Conservation (phyloP, 2,329 filamentous ascomycete species). For the Orbilia ellipsospora region DNA sequence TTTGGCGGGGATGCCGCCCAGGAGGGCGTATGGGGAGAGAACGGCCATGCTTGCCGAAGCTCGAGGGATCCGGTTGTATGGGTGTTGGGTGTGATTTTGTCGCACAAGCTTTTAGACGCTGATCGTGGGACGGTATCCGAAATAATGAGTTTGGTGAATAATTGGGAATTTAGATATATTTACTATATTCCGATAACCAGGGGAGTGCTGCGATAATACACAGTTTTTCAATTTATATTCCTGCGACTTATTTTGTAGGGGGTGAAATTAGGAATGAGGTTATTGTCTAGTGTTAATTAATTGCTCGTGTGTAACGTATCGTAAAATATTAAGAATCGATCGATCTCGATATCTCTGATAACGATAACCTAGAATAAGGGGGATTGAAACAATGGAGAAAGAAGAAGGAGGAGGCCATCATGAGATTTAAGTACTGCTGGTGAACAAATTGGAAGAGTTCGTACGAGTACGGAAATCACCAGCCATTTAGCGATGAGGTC, state of each 20-base stretch:
- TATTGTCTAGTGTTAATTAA: no score
- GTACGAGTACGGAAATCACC: slow-evolving; percentile 13
- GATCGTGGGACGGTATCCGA: not conserved
- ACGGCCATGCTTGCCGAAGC: slow-evolving; percentile 1
- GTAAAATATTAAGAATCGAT: no score
- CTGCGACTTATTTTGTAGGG: no score
- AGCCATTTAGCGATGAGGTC: slow-evolving; percentile 22
- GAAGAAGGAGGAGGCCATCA: not conserved
- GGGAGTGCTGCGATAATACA: no score
- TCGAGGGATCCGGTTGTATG: not conserved
- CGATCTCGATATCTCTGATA: no score
- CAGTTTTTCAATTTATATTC: no score
- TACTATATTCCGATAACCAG: not conserved
- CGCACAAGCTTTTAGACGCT: not conserved
- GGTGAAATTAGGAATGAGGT: no score
- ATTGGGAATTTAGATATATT: not conserved
- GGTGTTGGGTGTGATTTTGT: slow-evolving; percentile 11
- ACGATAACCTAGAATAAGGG: no score
- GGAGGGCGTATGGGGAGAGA: slow-evolving; percentile 30
- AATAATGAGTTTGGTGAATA: not conserved
- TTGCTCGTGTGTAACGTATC: no score
- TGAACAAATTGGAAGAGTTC: not conserved
- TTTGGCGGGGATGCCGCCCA: slow-evolving; percentile 49
- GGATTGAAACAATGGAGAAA: no score
- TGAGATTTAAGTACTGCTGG: not conserved